Conservation (phyloP, 1,139 yeast species). For the Candida sp. region DNA sequence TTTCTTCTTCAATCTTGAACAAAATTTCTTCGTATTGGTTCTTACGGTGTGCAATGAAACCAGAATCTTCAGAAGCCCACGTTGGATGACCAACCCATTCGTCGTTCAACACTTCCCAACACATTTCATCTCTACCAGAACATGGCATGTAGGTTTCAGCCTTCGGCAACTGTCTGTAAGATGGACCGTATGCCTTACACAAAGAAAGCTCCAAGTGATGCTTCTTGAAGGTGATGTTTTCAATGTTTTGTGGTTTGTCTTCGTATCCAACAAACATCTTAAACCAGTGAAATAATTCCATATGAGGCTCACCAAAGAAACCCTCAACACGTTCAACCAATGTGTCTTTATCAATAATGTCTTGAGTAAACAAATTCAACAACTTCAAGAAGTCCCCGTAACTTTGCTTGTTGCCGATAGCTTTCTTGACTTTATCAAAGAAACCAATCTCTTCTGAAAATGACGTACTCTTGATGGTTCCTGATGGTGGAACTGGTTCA, state of each 20-base stretch:
- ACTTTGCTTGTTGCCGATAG: slow-evolving; percentile 86
- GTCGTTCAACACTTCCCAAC: slow-evolving; percentile 98
- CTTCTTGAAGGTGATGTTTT: slow-evolving; percentile 86
- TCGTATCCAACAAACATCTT: slow-evolving; percentile 90
- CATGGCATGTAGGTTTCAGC: slow-evolving; percentile 98
- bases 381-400: slow-evolving; percentile 92
- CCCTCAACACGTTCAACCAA: slow-evolving; percentile 86
- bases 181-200: slow-evolving; percentile 92
- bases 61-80: slow-evolving; percentile 99
- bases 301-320: slow-evolving; percentile 76
- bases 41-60: slow-evolving; percentile 96
- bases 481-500: slow-evolving; percentile 79
- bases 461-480: slow-evolving; percentile 54
- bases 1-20: slow-evolving; percentile 95
- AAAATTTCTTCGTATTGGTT: slow-evolving; percentile 97
- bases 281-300: slow-evolving; percentile 89
- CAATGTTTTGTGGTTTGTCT: slow-evolving; percentile 77
- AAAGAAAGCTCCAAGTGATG: slow-evolving; percentile 87
- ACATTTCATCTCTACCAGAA: slow-evolving; percentile 98
- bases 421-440: slow-evolving; percentile 91
- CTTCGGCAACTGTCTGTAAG: slow-evolving; percentile 91
- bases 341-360: slow-evolving; percentile 82
- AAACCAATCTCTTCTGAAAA: slow-evolving; percentile 85
- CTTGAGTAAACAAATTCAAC: slow-evolving; percentile 86
- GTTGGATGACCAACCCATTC: slow-evolving; percentile 99